phyloP scores from a whole-genome alignment of 352 stramenopile species.

The Phytopythium aichiense region DNA sequence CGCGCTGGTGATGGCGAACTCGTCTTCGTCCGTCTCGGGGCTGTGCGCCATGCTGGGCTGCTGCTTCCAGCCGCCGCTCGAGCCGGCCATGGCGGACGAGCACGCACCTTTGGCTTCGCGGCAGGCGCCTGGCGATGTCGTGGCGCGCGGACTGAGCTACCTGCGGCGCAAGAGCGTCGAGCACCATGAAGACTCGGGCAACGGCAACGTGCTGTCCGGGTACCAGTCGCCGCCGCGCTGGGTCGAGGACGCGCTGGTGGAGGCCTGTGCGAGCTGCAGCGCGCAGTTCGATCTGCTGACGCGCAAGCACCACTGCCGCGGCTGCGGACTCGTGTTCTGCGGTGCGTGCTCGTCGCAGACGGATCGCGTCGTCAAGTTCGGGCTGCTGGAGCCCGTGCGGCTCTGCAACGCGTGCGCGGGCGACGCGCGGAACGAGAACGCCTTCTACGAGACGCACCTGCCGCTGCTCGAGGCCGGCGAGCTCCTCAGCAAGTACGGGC shows the following conservation, averaged over 20 bases:
- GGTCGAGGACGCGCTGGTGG: constrained; percentile 51
- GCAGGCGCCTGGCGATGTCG: background rate
- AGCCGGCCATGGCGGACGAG: constrained; percentile 24
- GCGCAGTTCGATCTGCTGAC: constrained; percentile 57
- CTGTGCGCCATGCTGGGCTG: constrained; percentile 47
- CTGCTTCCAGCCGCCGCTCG: constrained; percentile 49
- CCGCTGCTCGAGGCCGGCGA: constrained; percentile 56
- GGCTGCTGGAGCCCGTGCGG: constrained; percentile 54
- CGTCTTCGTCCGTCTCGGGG: constrained; percentile 4
- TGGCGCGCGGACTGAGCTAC: constrained; percentile 11
- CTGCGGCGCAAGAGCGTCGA: constrained; percentile 10
- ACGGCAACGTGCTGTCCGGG: constrained; percentile 21
- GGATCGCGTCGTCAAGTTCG: constrained; percentile 64
- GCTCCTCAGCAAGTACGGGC: constrained; percentile 64
- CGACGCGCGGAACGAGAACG: constrained; percentile 47
- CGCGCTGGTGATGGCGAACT: background rate
- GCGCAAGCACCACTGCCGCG: constrained; percentile 64
- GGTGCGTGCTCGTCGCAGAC: constrained; percentile 32
- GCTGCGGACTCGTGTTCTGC: constrained; percentile 62
- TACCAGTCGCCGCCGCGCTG: constrained; percentile 52
- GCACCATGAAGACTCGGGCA: constrained; percentile 9
- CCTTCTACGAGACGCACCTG: constrained; percentile 61
- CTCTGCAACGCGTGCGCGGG: constrained; percentile 41
- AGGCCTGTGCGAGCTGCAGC: constrained; percentile 46
- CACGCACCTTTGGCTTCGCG: background rate